A percentile compares a stretch with the other conserved stretches of the same genome.
These are phyloP conservation scores for Medicago lupulina DNA, from an alignment of 306 rosid genomes.

Conservation along the genomic window DNA sequence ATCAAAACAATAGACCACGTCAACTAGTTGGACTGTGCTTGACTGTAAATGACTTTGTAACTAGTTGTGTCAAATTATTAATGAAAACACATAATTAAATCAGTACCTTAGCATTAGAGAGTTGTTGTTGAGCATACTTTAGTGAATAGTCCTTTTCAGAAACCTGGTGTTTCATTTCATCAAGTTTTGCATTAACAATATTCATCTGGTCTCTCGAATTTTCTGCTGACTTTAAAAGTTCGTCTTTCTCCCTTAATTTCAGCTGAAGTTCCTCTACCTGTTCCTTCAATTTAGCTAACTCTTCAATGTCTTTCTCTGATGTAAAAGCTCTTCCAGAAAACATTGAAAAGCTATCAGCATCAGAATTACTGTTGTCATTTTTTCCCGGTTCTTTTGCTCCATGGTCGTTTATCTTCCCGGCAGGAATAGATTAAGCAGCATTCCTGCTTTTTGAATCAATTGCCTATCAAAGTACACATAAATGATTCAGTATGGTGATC, in stretches of 20 bases:
- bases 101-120: conserved; percentile 84
- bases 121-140: conserved; percentile 67
- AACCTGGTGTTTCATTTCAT: conserved; percentile 66
- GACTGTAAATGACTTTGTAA: conserved; percentile 8
- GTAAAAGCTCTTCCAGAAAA: conserved; percentile 64
- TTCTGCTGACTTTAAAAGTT: conserved; percentile 75
- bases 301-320: conserved; percentile 77
- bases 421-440: conserved; percentile 65
- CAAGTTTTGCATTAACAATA: conserved; percentile 58
- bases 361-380: conserved; percentile 50
- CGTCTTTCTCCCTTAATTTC: conserved; percentile 77
- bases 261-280: conserved; percentile 80
- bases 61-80: conserved; percentile 23
- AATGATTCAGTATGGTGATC: conserved; percentile 35
- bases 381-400: conserved; percentile 66
- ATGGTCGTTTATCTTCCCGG: conserved; percentile 65
- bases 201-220: conserved; percentile 63
- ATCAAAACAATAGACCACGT: conserved; percentile 7
- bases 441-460: conserved; percentile 65
- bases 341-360: conserved; percentile 60
- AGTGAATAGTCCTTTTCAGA: conserved; percentile 74
- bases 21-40: conserved; percentile 12
- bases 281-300: conserved; percentile 63
- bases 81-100: conserved; percentile 1
- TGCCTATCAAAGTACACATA: conserved; percentile 47